Evolutionary conservation across 2,329 filamentous ascomycete species (phyloP), one percentile per base, ranked within the genome.

Genomic region (Meredithiella fracta): DNA sequence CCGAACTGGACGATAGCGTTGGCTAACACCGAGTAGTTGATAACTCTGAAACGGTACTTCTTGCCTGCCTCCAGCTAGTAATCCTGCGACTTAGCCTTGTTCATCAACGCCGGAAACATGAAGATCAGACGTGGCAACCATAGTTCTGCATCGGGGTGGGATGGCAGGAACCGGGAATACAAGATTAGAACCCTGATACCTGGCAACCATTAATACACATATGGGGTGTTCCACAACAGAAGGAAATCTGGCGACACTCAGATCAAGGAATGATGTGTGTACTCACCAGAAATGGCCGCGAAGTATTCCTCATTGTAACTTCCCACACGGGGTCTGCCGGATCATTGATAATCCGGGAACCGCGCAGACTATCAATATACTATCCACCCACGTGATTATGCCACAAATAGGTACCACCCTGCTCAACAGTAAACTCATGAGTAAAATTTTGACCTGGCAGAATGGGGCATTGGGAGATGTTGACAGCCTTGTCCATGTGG

Each of bases 281-380:
- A 34, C 58, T 56, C 57, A 60, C 58, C 60, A 1, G 74, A 75
- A 31, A 80, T 62, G 0, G 74, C 77, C 20, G 80, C 59, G 0
- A 73, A 66, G n/a, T 75, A 63, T 62, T 79, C 74, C 37, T 76
- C 72, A 44, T 79, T 75, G 58, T 72, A 74, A 22, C 70, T 62
- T 31, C 65, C 66, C 38, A 66, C 65, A 62, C 73, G 74, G 73
- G 73, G 3, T 69, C 65, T 0, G 71, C 63, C 0, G 70, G 71
- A 60, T 80, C 77, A 25, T 73, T 70, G 14, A 80, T 70, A 51
- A 80, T 74, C 20, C 80, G 64, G 1, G 76, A 67, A 1, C 71
- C 76, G 40, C 77, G 72, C 20, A 79, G 68, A 8, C 78, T 78
- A 64, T 81, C 77, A 2, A 77, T 76, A 60, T 80, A 80, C 60